Evolutionary conservation across 1,139 yeast genomes (phyloP).

Genomic region (Pichia terricola): DNA sequence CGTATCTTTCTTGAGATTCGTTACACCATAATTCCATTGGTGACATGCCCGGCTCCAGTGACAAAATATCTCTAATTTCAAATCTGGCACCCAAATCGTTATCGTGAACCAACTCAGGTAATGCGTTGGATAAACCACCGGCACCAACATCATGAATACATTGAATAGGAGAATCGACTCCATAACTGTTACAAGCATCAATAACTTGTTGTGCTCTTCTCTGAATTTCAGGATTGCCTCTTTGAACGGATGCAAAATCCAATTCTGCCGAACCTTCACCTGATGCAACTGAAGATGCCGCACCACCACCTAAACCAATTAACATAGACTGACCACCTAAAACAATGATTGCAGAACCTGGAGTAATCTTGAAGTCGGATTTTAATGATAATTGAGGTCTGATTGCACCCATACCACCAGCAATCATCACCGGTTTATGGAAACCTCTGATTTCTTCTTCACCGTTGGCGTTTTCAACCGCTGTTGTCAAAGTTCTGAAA

Average conservation of each 20-base stretch:
- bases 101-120: conserved; percentile 96
- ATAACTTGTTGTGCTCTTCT: conserved; percentile 98
- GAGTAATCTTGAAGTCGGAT: conserved; percentile 68
- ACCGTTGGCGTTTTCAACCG: conserved; percentile 52
- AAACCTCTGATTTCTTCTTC: conserved; percentile 80
- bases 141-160: conserved; percentile 99
- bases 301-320: conserved; percentile 99
- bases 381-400: conserved; percentile 90
- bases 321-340: conserved; percentile 99
- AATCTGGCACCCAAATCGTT: conserved; percentile 91
- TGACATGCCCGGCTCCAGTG: conserved; percentile 96
- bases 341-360: conserved; percentile 87
- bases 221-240: conserved; percentile 99
- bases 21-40: conserved; percentile 99
- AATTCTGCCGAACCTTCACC: conserved; percentile 94
- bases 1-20: conserved; percentile 98
- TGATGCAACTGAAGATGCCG: conserved; percentile 90
- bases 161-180: conserved; percentile 77
- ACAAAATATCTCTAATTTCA: conserved; percentile 83
- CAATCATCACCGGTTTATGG: conserved; percentile 98
- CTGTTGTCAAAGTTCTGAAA: conserved; percentile 88
- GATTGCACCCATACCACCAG: conserved; percentile 97
- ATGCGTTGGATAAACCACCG: conserved; percentile 95
- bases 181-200: conserved; percentile 83
- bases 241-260: conserved; percentile 97